Evolutionary conservation across 2,329 filamentous ascomycete species (phyloP), one percentile per base, ranked within the genome.

Genomic region (Claviceps purpurea): DNA sequence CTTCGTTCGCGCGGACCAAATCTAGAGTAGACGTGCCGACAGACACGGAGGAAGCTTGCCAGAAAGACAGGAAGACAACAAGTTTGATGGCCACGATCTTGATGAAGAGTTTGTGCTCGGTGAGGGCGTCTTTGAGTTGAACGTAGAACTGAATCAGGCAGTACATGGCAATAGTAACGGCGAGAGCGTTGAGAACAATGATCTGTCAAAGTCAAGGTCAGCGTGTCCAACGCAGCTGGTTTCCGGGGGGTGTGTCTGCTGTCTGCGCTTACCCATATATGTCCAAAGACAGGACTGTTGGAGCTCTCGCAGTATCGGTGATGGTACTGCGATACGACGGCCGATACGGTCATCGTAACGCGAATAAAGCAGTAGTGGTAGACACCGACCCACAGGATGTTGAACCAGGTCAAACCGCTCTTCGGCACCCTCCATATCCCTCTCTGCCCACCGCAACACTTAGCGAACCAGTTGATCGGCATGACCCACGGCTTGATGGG

Each of bases 31-130:
- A 79, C 0, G 74, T 76, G 55, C 68, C 74, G 39, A 78, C 58
- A 5, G 73, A 75, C 55, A 78, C 75, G 56, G 72, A 67, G 4
- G 72, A 69, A 2, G 65, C 75, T 68, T 95, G 89, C 89, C 89
- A 95, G 67, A 94, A 94, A 39, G 84, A 89, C 58, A 95, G 76
- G 73, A 95, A 95, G 61, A 95, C 89, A 62, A 94, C 88, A 30
- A 94, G 76, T 68, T 95, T 95, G 69, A 95, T 93, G 61, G 87
- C 85, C 20, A 89, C 64, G 26, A 95, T 82, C 67, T 95, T 95
- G 57, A 91, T 68, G 58, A 91, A 85, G 0, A 88, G 85, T 18
- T 71, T 75, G 62, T 94, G 79, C 51, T 83, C 76, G 7, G 76
- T 74, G 26, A 95, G 74, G 54, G 87, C 79, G 1, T 74, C 69